A percentile compares a stretch with the other conserved stretches of the same genome.
phyloP scores from a whole-genome alignment of 2,329 filamentous ascomycete species.

The Hortaea werneckii region DNA sequence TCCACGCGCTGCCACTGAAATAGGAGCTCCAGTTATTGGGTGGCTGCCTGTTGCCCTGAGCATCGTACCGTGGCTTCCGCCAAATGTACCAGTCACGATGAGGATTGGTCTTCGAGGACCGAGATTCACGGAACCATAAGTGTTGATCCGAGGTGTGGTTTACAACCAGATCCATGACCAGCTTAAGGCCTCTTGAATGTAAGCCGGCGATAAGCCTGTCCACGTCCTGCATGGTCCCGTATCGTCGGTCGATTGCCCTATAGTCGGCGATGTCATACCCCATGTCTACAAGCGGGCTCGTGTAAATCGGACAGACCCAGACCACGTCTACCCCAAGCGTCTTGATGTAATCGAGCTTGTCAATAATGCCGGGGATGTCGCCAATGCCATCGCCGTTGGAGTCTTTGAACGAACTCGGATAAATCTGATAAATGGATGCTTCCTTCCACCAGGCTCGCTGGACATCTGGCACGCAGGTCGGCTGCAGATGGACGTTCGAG shows the following conservation, averaged over 20 bases:
- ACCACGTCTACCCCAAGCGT: constrained; percentile 53
- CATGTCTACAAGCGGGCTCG: constrained; percentile 44
- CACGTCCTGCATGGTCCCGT: constrained; percentile 37
- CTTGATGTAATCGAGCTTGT: constrained; percentile 53
- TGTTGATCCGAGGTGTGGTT: constrained; percentile 36
- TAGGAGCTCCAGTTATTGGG: constrained; percentile 66
- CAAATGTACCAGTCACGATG: constrained; percentile 58
- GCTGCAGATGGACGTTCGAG: too few species aligned
- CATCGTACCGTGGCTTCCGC: constrained; percentile 30
- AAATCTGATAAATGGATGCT: constrained; percentile 34
- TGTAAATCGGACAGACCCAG: constrained; percentile 54
- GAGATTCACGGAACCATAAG: constrained; percentile 47
- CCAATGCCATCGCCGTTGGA: constrained; percentile 50
- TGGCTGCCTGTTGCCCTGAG: constrained; percentile 52
- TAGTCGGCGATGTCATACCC: constrained; percentile 42
- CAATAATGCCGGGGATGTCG: constrained; percentile 50
- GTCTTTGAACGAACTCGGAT: constrained; percentile 37
- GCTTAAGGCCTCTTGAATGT: constrained; percentile 36
- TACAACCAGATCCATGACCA: constrained; percentile 31
- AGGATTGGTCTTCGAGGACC: constrained; percentile 40
- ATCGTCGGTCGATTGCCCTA: constrained; percentile 35
- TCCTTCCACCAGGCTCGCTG: constrained; percentile 37
- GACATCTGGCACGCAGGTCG: too few species aligned
- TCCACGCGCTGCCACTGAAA: constrained; percentile 51
- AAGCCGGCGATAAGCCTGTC: constrained; percentile 33